Evolutionary conservation across 805 yeast genomes (phyloP).

Genomic region (Metschnikowia kunwiensis): DNA sequence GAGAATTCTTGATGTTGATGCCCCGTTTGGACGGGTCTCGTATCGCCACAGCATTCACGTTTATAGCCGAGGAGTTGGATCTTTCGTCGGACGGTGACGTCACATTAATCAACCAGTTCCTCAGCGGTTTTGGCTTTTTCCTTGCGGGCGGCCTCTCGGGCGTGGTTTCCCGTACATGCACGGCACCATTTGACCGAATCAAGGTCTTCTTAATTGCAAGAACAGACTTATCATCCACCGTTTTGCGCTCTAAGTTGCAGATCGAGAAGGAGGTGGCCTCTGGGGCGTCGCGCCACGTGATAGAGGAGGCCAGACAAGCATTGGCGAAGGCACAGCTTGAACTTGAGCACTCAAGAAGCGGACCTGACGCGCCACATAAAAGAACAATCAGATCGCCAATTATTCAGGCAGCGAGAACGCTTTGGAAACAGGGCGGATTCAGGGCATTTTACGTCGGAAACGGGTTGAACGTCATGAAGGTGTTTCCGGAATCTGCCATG

Average conservation of each 20-base stretch:
- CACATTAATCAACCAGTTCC: constrained; percentile 70
- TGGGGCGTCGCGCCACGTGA: constrained; percentile 34
- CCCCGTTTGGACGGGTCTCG: constrained; percentile 79
- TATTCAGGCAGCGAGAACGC: constrained; percentile 70
- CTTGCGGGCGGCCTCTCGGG: constrained; percentile 95
- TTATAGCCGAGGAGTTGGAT: constrained; percentile 75
- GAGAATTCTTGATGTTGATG: constrained; percentile 75
- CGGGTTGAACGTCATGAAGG: constrained; percentile 88
- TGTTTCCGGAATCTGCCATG: constrained; percentile 96
- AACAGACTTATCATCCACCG: constrained; percentile 72
- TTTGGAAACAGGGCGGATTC: constrained; percentile 87
- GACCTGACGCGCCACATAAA: constrained; percentile 39
- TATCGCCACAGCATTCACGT: constrained; percentile 75
- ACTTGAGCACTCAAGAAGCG: constrained; percentile 28
- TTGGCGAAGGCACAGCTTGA: constrained; percentile 27
- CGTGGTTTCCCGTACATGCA: constrained; percentile 90
- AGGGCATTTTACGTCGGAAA: constrained; percentile 91
- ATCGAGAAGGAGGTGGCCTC: constrained; percentile 36
- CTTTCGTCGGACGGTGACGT: constrained; percentile 91
- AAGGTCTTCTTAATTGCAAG: constrained; percentile 93
- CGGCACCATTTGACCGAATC: constrained; percentile 95
- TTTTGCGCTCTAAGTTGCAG: constrained; percentile 53
- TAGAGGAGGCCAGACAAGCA: constrained; percentile 33
- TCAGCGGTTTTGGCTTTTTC: constrained; percentile 86
- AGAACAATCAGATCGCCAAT: constrained; percentile 66